Conservation (phyloP, 2,329 filamentous ascomycete genomes). For the Cryphonectria carpinicola region DNA sequence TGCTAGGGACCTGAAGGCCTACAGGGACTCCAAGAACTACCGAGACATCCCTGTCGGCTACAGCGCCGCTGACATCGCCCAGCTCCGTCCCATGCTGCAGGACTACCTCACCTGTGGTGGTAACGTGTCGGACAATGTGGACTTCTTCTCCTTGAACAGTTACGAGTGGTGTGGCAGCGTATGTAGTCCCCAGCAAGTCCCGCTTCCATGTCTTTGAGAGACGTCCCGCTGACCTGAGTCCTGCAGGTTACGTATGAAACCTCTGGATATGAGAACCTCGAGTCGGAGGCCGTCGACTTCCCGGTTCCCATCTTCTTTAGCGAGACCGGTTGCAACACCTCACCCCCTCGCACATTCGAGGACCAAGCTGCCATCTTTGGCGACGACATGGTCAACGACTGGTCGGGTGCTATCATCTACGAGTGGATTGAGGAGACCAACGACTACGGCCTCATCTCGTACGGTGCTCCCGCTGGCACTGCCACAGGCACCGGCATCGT, state of each 20-base stretch:
- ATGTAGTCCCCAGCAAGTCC: not conserved
- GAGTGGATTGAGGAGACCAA: slow-evolving; percentile 90
- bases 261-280: slow-evolving; percentile 72
- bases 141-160: slow-evolving; percentile 86
- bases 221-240: not conserved
- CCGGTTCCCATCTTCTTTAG: slow-evolving; percentile 89
- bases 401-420: slow-evolving; percentile 82
- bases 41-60: slow-evolving; percentile 85
- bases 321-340: slow-evolving; percentile 81
- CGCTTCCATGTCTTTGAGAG: not conserved
- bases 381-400: slow-evolving; percentile 68
- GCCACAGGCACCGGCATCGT: slow-evolving; percentile 58
- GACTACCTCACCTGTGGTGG: slow-evolving; percentile 79
- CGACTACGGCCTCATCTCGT: slow-evolving; percentile 79
- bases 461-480: slow-evolving; percentile 63
- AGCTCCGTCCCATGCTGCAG: slow-evolving; percentile 64
- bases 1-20: slow-evolving; percentile 79
- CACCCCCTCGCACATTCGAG: slow-evolving; percentile 63
- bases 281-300: slow-evolving; percentile 69
- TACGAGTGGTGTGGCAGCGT: slow-evolving; percentile 77
- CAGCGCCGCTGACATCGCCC: slow-evolving; percentile 81
- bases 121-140: slow-evolving; percentile 70
- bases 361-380: slow-evolving; percentile 82
- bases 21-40: slow-evolving; percentile 75
- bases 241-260: slow-evolving; percentile 51